Base-by-base conservation (phyloP, 495 filamentous ascomycete species). In the Letharia columbiana region DNA sequence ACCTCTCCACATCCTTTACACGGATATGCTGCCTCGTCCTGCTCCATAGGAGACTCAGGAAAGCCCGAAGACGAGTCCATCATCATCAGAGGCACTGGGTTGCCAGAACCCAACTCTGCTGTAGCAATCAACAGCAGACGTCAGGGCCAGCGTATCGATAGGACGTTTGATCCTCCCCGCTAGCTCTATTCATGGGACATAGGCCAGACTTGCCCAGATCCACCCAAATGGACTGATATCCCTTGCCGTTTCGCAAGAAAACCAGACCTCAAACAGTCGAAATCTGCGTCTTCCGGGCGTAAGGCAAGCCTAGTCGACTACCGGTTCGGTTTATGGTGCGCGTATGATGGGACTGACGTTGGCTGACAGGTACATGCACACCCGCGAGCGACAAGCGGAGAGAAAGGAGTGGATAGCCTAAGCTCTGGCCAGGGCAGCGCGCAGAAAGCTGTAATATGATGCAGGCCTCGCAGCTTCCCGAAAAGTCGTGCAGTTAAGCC, bases 1-100 rank as follows among this genome's bases (percentile, higher is more conserved):
- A 96, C 92, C 83, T 96, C 91, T 77, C 93, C 93, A 79, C 94
- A 98, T 52, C 93, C 94, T 83, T 97, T 97, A 82, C 94, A 98
- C 50, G 92, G 91, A 73, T 89, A 96, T 40, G 84, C 82, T 64
- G 89, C 81, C 76, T 98, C 94, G 65, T 96, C 93, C 66, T 88
- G 86, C 66, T 96, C 92, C 82, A 92, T 84, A 56, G 88, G 87
- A 74, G 85, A 89, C 66, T 95, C 92, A 66, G 91, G 83, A 73
- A 88, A 90, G 65, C 83, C 85, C 50, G 84, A 81, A 60, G 72
- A 66, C n/a, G 82, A 79, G 44, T 86, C 84, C 83, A 86, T 84
- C 63, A 65, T 70, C n/a, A 37, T 60, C 31, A 57, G 33, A 60
- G 17, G 33, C 50, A 33, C n/a, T 62, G 61, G 60, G 54, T 50